Evolutionary conservation across 106 monocot species (phyloP), one percentile per base, ranked within the genome.

Genomic region (Narthecium ossifragum): DNA sequence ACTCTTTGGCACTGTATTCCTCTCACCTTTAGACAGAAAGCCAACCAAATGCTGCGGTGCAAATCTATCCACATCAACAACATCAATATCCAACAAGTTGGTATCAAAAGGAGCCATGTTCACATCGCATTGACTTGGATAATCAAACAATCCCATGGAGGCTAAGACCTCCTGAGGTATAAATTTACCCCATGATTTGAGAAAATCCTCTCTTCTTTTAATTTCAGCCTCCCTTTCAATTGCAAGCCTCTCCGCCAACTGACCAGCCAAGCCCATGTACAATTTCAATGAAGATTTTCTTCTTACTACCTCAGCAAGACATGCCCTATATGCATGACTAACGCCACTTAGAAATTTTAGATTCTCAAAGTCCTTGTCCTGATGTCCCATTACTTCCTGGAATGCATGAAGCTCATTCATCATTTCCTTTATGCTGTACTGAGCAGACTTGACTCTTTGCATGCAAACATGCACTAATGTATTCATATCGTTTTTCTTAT

Each of bases 231-330:
- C 91, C 66, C 98, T 79, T 62, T 99, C 91, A 12, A 70, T 65
- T 50, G 98, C 98, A 39, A 99, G 38, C 62, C 66, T 84, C 62
- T 99, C 98, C 36, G 81, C 85, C 45, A 79, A 65, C 31, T 91
- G 87, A 25, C 98, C 98, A 31, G 98, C 98, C 41, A 88, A 63
- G 7, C 98, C 98, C 81, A 88, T 88, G 46, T 91, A 91, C 21
- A 99, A 75, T 53, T 99, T 99, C 63, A 72, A 74, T 12, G 78
- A 81, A 43, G 81, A 87, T 45, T 73, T 87, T 31, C 98, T 75
- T 57, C 91, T 72, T 21, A 82, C 81, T 27, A 92, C 72, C 61
- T 99, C 98, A 24, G 88, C 87, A 71, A 99, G 78, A 41, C 88
- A 99, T 55, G 91, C 87, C 41, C 84, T 73, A 53, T 99, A 99